Evolutionary conservation across 306 rosid genomes (phyloP), one percentile per base, ranked within the genome.

Genomic region (Prosopis cineraria): DNA sequence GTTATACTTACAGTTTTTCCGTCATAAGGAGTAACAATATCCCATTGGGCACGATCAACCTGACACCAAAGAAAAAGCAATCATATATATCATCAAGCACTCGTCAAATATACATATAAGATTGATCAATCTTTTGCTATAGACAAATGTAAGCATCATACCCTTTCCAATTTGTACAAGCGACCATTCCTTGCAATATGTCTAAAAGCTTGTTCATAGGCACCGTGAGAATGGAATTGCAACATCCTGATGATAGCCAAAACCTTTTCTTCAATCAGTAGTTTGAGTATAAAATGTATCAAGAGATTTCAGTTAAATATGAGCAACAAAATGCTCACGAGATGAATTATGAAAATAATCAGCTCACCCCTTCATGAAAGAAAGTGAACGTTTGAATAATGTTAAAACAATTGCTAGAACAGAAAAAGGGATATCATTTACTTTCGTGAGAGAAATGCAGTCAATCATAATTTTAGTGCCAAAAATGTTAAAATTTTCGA

Each of bases 1-100:
- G 10, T 56, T 8, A 53, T 44, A 84, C 97, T 88, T 83, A 96
- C 99, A 67, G 91, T 85, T 89, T 86, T 93, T 70, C 94, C 99
- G 8, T 90, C 87, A 68, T 84, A 86, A 7, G 94, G 89, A 45
- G 77, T 44, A 36, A 87, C 79, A 41, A 8, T 3, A 74, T 93
- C 97, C 99, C 98, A 93, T 40, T 77, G 83, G 5, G 58, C 58
- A 45, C 86, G 89, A 85, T 84, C 86, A 27, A 58, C 78, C 99
- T 93, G 85, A 74, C 40, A 63, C 74, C 31, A 43, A 87, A 55
- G 33, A 48, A 76, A 60, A 82, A 5, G 7, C 4, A 45, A 33
- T 17, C 0, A 29, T 10, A 47, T 10, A 40, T 39, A 47, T 45
- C 59, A 19, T 72, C 16, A 85, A 59, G 29, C 59, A 66, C 48